phyloP scores from a whole-genome alignment of 2,329 filamentous ascomycete genomes.

The Penicillium crustosum region DNA sequence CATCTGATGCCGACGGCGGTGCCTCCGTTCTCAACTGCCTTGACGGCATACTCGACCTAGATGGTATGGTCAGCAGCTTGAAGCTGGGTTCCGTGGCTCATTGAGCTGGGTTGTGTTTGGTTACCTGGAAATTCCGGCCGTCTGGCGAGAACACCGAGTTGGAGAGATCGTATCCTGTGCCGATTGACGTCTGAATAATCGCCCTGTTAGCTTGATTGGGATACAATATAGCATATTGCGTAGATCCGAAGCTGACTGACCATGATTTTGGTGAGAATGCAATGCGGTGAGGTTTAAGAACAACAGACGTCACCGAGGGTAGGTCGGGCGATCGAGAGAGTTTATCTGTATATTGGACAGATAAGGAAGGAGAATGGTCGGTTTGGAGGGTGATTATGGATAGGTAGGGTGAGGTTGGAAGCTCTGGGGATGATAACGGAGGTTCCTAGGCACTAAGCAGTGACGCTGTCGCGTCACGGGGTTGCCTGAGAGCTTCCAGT shows the following conservation, averaged over 20 bases:
- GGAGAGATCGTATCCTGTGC: conserved; percentile 97
- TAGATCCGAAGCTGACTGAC: conserved; percentile 10
- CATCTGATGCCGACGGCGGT: conserved; percentile 94
- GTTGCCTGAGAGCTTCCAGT: conserved; percentile 29
- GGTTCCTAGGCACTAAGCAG: conserved; percentile 13
- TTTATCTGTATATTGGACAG: neutral
- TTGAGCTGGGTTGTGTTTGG: neutral
- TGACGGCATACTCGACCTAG: conserved; percentile 89
- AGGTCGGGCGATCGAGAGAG: neutral
- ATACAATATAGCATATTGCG: neutral
- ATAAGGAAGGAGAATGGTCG: neutral
- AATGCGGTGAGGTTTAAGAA: conserved; percentile 9
- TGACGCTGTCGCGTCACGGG: conserved; percentile 33
- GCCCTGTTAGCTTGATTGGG: conserved; percentile 17
- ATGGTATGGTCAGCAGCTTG: conserved; percentile 17
- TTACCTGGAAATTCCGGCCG: conserved; percentile 95
- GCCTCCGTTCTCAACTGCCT: conserved; percentile 97
- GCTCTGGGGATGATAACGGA: conserved; percentile 23
- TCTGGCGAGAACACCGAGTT: conserved; percentile 99
- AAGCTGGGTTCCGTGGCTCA: neutral
- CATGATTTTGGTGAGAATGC: conserved; percentile 19
- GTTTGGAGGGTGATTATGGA: neutral
- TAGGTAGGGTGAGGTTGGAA: conserved; percentile 18
- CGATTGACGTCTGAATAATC: conserved; percentile 83
- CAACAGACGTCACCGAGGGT: conserved; percentile 3